Evolutionary conservation across 441 rosid species (phyloP).

Genomic region (Pelargonium citronellum): DNA sequence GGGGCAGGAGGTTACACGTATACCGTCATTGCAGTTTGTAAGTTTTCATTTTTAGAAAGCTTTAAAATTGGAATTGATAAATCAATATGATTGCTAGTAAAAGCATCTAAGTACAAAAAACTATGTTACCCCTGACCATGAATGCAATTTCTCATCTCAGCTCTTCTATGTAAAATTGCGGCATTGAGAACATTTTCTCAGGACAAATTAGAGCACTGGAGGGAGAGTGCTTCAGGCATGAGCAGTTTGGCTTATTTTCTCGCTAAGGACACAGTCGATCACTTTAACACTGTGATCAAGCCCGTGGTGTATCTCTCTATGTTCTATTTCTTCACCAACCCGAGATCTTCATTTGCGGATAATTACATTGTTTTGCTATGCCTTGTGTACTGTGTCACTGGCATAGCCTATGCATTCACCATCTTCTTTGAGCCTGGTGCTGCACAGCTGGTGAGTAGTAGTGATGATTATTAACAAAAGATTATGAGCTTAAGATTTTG

Average conservation of each 20-base stretch:
- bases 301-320: constrained; percentile 84
- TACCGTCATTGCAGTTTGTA: constrained; percentile 93
- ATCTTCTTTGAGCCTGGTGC: constrained; percentile 71
- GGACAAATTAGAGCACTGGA: constrained; percentile 84
- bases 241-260: constrained; percentile 89
- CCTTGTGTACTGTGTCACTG: constrained; percentile 87
- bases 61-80: neutral
- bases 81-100: neutral
- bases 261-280: constrained; percentile 83
- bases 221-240: constrained; percentile 85
- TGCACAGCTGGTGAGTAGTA: constrained; percentile 75
- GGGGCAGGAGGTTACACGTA: constrained; percentile 82
- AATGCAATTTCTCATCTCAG: constrained; percentile 34
- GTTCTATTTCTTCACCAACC: constrained; percentile 97
- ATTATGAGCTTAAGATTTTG: neutral
- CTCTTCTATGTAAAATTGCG: constrained; percentile 80
- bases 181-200: constrained; percentile 82
- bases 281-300: constrained; percentile 80
- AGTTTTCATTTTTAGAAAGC: constrained; percentile 31
- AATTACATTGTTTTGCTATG: constrained; percentile 70
- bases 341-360: constrained; percentile 68
- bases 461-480: neutral
- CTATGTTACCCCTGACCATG: neutral
- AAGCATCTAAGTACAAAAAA: too few relatives aligned
- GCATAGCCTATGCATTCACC: constrained; percentile 75